These are phyloP conservation scores for Aspergillus brunneoviolaceus DNA, from an alignment of 2,329 filamentous ascomycete genomes.

Conservation along the genomic window DNA sequence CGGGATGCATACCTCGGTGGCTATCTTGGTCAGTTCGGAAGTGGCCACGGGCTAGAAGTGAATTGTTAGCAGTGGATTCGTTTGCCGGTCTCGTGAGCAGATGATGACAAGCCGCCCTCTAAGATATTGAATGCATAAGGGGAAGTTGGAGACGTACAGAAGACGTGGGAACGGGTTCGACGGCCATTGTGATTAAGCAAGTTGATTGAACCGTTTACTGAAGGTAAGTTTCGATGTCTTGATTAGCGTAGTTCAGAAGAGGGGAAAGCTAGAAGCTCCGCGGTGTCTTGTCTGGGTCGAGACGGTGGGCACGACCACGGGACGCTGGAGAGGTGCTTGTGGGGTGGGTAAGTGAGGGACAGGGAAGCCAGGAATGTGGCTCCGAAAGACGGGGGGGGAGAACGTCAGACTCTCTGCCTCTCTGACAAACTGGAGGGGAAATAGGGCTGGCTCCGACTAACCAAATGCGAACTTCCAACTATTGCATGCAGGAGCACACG, in stretches of 20 bases:
- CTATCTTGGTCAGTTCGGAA: conserved; percentile 79
- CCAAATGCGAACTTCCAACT: background rate
- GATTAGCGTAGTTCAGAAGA: conserved; percentile 17
- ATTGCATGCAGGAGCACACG: conserved; percentile 7
- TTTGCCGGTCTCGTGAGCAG: conserved; percentile 1
- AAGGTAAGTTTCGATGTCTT: background rate
- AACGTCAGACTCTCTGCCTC: too few species aligned
- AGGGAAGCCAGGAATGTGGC: conserved; percentile 10
- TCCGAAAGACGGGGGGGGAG: background rate
- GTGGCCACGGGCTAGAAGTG: conserved; percentile 67
- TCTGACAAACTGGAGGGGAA: background rate
- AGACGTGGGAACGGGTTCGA: conserved; percentile 27
- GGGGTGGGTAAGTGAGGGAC: conserved; percentile 6
- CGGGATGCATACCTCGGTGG: conserved; percentile 65
- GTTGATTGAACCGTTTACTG: background rate
- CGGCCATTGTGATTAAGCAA: conserved; percentile 31
- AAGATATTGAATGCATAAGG: background rate
- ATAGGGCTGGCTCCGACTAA: background rate
- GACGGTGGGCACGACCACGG: conserved; percentile 20
- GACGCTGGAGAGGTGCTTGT: conserved; percentile 14
- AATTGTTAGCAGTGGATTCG: conserved; percentile 2
- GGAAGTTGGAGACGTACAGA: conserved; percentile 24
- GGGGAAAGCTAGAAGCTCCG: conserved; percentile 7
- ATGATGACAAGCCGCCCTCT: conserved; percentile 6
- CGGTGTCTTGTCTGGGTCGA: conserved; percentile 17